Evolutionary conservation across 1,284 basidiomycete genomes (phyloP).

Genomic region (Trichosporon faecale): DNA sequence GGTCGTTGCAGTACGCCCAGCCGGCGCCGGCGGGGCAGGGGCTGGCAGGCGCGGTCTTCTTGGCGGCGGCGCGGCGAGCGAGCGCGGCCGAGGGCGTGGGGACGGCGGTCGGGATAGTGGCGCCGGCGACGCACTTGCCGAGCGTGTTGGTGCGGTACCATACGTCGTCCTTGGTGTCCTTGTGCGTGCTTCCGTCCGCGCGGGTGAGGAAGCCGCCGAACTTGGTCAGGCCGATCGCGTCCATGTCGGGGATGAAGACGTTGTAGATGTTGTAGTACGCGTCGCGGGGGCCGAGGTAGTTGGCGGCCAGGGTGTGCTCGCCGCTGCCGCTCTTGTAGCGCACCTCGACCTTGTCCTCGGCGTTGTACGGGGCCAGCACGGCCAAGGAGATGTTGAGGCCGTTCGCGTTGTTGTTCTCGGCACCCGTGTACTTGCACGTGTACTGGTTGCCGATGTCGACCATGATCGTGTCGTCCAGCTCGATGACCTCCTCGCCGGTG

Average conservation of each 20-base stretch:
- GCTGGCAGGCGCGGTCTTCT: slow-evolving; percentile 13
- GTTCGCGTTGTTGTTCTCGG: not conserved
- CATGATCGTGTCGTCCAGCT: slow-evolving; percentile 17
- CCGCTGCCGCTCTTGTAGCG: slow-evolving; percentile 10
- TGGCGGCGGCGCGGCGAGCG: not conserved
- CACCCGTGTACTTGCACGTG: slow-evolving; percentile 17
- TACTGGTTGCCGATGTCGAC: slow-evolving; percentile 17
- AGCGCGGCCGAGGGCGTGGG: slow-evolving; percentile 12
- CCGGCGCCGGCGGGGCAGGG: slow-evolving; percentile 13
- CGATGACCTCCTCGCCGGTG: slow-evolving; percentile 9
- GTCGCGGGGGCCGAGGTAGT: slow-evolving; percentile 14
- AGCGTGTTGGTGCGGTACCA: slow-evolving; percentile 13
- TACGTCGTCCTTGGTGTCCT: slow-evolving; percentile 15
- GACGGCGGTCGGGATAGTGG: slow-evolving; percentile 11
- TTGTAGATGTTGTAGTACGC: slow-evolving; percentile 16
- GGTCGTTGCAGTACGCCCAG: not conserved
- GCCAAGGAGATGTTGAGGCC: slow-evolving; percentile 20
- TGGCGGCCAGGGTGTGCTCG: slow-evolving; percentile 4
- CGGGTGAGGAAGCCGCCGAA: slow-evolving; percentile 16
- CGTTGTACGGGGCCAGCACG: slow-evolving; percentile 18
- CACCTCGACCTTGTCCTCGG: slow-evolving; percentile 18
- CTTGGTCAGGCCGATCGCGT: slow-evolving; percentile 5
- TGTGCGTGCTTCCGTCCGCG: slow-evolving; percentile 11
- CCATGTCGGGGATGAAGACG: slow-evolving; percentile 14
- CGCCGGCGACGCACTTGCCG: slow-evolving; percentile 16